These are phyloP conservation scores for Penicillium sclerotiorum DNA, from an alignment of 2,329 filamentous ascomycete genomes.

Conservation along the genomic window DNA sequence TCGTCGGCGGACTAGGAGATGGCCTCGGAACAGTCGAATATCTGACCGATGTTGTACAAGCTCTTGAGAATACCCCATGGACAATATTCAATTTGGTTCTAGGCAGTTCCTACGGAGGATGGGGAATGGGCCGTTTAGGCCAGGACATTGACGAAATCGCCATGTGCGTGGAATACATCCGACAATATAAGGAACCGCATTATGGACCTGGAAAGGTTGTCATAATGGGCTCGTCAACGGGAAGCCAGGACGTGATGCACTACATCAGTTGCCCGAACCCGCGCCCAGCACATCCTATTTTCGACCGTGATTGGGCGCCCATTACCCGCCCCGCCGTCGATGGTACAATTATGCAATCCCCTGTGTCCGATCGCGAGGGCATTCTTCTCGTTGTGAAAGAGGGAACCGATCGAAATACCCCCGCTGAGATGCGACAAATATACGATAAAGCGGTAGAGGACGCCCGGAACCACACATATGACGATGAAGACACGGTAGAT, in stretches of 20 bases:
- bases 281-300: constrained; percentile 30
- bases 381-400: constrained; percentile 41
- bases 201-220: constrained; percentile 55
- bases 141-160: constrained; percentile 58
- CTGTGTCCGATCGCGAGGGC: constrained; percentile 74
- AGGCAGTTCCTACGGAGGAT: constrained; percentile 55
- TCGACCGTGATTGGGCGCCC: constrained; percentile 26
- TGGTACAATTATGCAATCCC: constrained; percentile 75
- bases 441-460: constrained; percentile 26
- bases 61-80: constrained; percentile 53
- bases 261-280: constrained; percentile 55
- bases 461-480: constrained; percentile 20
- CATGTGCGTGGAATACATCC: constrained; percentile 54
- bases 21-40: constrained; percentile 58
- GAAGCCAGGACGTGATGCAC: constrained; percentile 68
- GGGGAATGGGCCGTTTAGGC: constrained; percentile 55
- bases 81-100: constrained; percentile 53
- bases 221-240: constrained; percentile 69
- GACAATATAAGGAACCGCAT: constrained; percentile 32
- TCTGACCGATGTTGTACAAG: constrained; percentile 49
- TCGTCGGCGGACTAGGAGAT: constrained; percentile 61
- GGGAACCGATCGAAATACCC: constrained; percentile 24
- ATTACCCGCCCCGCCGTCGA: constrained; percentile 59
- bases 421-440: constrained; percentile 24
- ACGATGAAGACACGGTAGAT: constrained; percentile 26